Percentiles rank a stretch among this genome's conserved stretches.
These are phyloP conservation scores for Cadophora sp. DNA, from an alignment of 2,329 filamentous ascomycete species.

Conservation along the genomic window DNA sequence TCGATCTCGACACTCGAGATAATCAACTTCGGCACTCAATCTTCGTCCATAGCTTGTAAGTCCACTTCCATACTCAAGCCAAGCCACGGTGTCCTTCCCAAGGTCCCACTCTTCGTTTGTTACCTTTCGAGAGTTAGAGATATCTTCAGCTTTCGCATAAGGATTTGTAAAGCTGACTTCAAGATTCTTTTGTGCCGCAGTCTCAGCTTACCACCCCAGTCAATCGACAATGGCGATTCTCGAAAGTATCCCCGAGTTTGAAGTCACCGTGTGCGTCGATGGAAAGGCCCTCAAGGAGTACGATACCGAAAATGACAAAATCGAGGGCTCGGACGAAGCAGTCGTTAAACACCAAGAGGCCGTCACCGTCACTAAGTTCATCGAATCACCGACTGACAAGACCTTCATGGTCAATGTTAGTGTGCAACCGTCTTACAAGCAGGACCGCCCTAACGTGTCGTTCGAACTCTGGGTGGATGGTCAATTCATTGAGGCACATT, in stretches of 20 bases:
- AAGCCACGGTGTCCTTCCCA: no score
- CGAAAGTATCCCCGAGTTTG: constrained; percentile 33
- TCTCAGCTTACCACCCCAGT: no score
- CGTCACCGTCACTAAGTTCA: constrained; percentile 4
- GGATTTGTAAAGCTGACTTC: not conserved
- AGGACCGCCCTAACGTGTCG: not conserved
- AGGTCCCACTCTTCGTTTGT: no score
- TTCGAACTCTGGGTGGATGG: constrained; percentile 9
- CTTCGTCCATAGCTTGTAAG: no score
- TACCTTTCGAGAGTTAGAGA: no score
- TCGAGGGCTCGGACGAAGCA: not conserved
- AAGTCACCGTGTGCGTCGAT: constrained; percentile 37
- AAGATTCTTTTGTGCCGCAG: not conserved
- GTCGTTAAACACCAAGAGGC: not conserved
- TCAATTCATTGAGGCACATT: not conserved
- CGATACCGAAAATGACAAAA: constrained; percentile 9
- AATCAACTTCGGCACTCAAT: no score
- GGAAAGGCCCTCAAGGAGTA: constrained; percentile 35
- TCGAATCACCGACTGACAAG: constrained; percentile 1
- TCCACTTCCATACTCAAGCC: no score
- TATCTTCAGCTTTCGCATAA: no score
- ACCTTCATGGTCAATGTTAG: not conserved
- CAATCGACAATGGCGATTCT: constrained; percentile 39
- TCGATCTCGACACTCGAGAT: no score
- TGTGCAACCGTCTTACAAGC: not conserved